phyloP scores from a whole-genome alignment of 192 early-diverging fungal genomes.

The Backusella liffmaniae region DNA sequence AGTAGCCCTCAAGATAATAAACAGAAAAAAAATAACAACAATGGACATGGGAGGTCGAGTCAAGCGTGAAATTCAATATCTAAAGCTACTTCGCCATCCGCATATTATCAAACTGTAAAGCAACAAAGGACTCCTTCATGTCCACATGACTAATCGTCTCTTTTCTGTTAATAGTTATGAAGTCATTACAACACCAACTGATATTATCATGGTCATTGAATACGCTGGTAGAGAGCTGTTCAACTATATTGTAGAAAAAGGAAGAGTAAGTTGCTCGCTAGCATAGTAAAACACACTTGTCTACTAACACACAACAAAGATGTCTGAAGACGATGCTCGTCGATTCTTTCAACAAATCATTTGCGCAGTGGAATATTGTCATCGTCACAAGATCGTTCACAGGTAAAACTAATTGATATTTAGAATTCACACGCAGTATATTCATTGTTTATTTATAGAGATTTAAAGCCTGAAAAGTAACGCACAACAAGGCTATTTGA shows the following conservation, averaged over 20 bases:
- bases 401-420: constrained; percentile 8
- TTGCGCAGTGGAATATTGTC: constrained; percentile 92
- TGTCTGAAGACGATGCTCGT: constrained; percentile 83
- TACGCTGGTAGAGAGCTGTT: constrained; percentile 85
- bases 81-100: constrained; percentile 92
- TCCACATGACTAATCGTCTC: too few relatives aligned
- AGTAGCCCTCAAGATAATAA: constrained; percentile 96
- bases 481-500: background rate
- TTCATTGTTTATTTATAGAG: constrained; percentile 33
- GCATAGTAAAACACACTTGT: background rate
- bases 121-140: background rate
- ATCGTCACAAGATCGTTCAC: constrained; percentile 88
- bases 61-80: constrained; percentile 96
- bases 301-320: constrained; percentile 27
- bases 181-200: constrained; percentile 93
- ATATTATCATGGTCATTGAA: constrained; percentile 96
- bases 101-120: constrained; percentile 97
- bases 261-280: constrained; percentile 40
- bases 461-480: constrained; percentile 84
- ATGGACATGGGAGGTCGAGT: constrained; percentile 95
- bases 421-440: background rate
- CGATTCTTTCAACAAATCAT: constrained; percentile 97
- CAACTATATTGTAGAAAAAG: constrained; percentile 83
- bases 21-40: constrained; percentile 86
- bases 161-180: constrained; percentile 66